phyloP scores from a whole-genome alignment of 106 monocot genomes.

The Dendrobium huoshanense region DNA sequence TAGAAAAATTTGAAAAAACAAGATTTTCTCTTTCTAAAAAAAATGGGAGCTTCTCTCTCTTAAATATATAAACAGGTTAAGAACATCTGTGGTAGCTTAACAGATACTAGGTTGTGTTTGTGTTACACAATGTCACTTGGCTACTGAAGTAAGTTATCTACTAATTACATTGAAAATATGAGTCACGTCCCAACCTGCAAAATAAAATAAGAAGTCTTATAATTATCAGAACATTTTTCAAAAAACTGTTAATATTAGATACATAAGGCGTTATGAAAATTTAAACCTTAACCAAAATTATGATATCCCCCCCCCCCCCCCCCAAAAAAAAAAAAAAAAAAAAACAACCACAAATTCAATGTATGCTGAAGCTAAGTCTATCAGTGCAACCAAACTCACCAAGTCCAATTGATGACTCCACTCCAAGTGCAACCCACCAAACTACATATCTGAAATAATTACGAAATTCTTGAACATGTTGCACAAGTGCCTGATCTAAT shows the following conservation, averaged over 20 bases:
- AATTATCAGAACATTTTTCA: neutral
- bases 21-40: no score
- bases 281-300: neutral
- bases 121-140: neutral
- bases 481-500: conserved; percentile 14
- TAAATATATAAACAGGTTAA: no score
- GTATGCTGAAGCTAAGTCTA: neutral
- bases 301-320: neutral
- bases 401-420: conserved; percentile 82
- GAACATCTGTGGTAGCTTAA: neutral
- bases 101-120: neutral
- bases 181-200: neutral
- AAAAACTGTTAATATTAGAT: neutral
- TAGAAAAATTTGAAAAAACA: no score
- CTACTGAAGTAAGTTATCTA: neutral
- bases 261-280: neutral
- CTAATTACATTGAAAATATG: neutral
- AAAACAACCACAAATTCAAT: neutral
- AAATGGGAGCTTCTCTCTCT: no score
- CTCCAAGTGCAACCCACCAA: conserved; percentile 79
- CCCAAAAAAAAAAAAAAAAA: no score
- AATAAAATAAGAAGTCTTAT: neutral
- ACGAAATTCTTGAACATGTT: conserved; percentile 55
- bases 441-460: conserved; percentile 46
- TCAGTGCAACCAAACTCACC: conserved; percentile 27